Percentiles rank a stretch among this genome's conserved stretches.
Evolutionary conservation across 306 rosid species (phyloP).

Genomic region (Vigna mungo): DNA sequence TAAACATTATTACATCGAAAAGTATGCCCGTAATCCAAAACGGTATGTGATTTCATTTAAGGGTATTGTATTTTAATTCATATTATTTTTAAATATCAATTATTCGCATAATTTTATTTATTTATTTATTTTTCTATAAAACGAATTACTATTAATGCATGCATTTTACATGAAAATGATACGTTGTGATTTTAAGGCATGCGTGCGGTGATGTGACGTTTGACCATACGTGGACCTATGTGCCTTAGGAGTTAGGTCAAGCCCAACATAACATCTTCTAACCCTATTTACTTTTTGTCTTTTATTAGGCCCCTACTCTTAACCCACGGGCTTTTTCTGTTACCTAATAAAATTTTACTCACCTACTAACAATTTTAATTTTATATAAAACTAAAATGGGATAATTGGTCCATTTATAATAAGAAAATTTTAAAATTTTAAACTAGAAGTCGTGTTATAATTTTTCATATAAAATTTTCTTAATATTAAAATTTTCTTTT

Average conservation of each 20-base stretch:
- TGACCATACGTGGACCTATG: slow-evolving; percentile 38
- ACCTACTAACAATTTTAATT: too few species aligned
- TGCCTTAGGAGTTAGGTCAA: slow-evolving; percentile 19
- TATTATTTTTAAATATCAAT: not conserved
- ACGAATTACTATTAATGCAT: not conserved
- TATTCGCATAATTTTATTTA: not conserved
- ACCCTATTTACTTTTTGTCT: not conserved
- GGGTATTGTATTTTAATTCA: not conserved
- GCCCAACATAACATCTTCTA: slow-evolving; percentile 28
- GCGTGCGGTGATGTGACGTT: slow-evolving; percentile 46
- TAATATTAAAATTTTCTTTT: too few species aligned
- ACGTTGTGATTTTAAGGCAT: not conserved
- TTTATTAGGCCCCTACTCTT: slow-evolving; percentile 21
- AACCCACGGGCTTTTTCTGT: slow-evolving; percentile 29
- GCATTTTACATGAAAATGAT: slow-evolving; percentile 29
- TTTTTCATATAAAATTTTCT: too few species aligned
- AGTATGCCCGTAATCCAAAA: not conserved
- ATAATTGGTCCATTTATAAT: too few species aligned
- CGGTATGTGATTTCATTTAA: not conserved
- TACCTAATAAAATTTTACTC: not conserved
- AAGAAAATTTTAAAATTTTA: too few species aligned
- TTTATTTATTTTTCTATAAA: not conserved
- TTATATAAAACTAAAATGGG: too few species aligned
- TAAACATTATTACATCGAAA: not conserved
- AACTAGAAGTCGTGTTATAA: too few species aligned